Evolutionary conservation across 305 asterid species (phyloP), one percentile per base, ranked within the genome.

Genomic region (Rubia peregrina): DNA sequence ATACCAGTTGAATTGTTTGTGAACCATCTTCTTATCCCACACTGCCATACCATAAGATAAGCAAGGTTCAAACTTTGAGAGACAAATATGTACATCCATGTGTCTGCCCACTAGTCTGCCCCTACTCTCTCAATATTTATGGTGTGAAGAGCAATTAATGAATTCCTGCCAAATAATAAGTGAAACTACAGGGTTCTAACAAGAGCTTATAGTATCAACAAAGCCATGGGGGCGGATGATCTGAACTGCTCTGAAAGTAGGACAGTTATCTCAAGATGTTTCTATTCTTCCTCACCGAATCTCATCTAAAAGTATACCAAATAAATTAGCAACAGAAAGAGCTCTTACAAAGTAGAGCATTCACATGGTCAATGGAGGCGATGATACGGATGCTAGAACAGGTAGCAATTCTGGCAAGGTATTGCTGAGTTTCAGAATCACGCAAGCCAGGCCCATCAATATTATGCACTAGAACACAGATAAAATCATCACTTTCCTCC

Each of bases 21-120:
- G 96, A 55, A 89, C 96, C 98, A 91, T 93, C 86, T 88, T 93
- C 84, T 91, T 91, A 84, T 89, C 90, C 98, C 97, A 93, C 75
- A 90, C 97, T 92, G 72, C 62, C 76, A 83, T 11, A 62, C 69
- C 61, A 26, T 61, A 61, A 51, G 72, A 78, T 6, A 7, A 38
- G 13, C 22, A 9, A 68, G 22, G 6, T 65, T 33, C 16, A 68
- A 49, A 62, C 51, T 56, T 19, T 62, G 16, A 38, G n/a, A 24
- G 19, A 22, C 68, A 62, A 36, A 63, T 38, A 63, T 36, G n/a
- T 0, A 17, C 67, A 9, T 4, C 4, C 4, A 41, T 44, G 26
- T 26, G 63, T n/a, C 21, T 33, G 26, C 26, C 4, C 4, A 41
- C 30, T 16, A 26, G 63, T n/a, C 21, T 33, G 26, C 26, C 26